These are phyloP conservation scores for Vigna angularis DNA, from an alignment of 306 rosid genomes.

Conservation along the genomic window DNA sequence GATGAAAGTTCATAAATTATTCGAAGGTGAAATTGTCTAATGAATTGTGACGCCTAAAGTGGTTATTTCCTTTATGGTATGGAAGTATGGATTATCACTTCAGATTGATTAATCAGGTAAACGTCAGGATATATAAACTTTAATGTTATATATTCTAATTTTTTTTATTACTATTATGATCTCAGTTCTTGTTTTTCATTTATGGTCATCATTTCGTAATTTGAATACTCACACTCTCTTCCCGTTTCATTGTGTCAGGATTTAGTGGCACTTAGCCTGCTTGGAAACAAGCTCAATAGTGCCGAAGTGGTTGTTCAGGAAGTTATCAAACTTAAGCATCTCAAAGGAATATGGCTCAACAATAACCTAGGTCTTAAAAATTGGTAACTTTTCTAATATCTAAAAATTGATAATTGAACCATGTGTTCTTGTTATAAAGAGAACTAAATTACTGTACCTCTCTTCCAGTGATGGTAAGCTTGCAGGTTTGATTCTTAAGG, in stretches of 20 bases:
- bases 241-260: slow-evolving; percentile 55
- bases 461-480: slow-evolving; percentile 58
- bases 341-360: slow-evolving; percentile 90
- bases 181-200: not conserved
- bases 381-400: slow-evolving; percentile 51
- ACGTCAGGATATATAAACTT: too few species aligned
- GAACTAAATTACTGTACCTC: slow-evolving; percentile 32
- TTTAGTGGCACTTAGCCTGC: slow-evolving; percentile 83
- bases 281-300: slow-evolving; percentile 70
- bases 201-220: not conserved
- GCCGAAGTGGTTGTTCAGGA: slow-evolving; percentile 64
- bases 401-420: slow-evolving; percentile 15
- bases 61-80: not conserved
- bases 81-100: not conserved
- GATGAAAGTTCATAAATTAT: too few species aligned
- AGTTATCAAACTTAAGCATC: slow-evolving; percentile 69
- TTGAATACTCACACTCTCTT: slow-evolving; percentile 17
- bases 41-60: not conserved
- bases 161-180: not conserved
- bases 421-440: not conserved
- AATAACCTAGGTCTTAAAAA: slow-evolving; percentile 63
- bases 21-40: not conserved
- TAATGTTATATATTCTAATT: too few species aligned
- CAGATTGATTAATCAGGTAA: too few species aligned
- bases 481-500: slow-evolving; percentile 57